Conservation (phyloP, 129 eudicot genomes). For the Chrysanthemum seticuspe region DNA sequence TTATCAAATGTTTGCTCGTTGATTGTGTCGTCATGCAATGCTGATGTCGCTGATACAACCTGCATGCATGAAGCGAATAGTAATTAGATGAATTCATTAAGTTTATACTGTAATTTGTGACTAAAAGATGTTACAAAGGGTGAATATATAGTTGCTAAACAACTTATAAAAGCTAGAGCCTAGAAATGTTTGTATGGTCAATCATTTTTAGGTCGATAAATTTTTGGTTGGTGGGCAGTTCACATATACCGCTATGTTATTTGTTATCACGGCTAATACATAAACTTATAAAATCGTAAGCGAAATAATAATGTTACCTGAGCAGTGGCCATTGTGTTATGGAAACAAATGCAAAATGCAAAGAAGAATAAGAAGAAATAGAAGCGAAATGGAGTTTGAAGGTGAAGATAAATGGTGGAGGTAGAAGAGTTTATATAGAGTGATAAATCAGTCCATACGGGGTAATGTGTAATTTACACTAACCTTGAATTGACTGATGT, state of each 20-base stretch:
- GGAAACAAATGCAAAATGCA: not conserved
- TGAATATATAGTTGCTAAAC: too few relatives aligned
- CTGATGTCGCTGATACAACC: constrained; percentile 47
- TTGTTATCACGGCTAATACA: too few relatives aligned
- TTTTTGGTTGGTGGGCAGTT: too few relatives aligned
- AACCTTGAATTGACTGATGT: not conserved
- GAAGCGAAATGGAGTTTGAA: constrained; percentile 11
- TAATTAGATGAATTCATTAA: not conserved
- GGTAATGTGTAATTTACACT: constrained; percentile 2
- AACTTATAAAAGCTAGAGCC: too few relatives aligned
- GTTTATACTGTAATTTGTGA: too few relatives aligned
- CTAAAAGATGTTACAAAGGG: too few relatives aligned
- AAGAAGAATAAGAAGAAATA: not conserved
- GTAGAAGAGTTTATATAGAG: constrained; percentile 34
- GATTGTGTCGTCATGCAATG: constrained; percentile 42
- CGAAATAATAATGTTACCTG: constrained; percentile 32
- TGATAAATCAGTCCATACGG: constrained; percentile 13
- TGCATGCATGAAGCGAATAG: constrained; percentile 16
- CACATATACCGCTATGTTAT: too few relatives aligned
- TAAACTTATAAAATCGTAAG: not conserved
- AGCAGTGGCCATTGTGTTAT: constrained; percentile 46
- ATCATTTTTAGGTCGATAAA: too few relatives aligned
- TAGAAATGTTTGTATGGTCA: too few relatives aligned
- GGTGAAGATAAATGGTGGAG: constrained; percentile 28
- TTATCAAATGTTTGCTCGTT: constrained; percentile 31